phyloP scores from a whole-genome alignment of 345 rosid species.

The Eucalyptus sp. region DNA sequence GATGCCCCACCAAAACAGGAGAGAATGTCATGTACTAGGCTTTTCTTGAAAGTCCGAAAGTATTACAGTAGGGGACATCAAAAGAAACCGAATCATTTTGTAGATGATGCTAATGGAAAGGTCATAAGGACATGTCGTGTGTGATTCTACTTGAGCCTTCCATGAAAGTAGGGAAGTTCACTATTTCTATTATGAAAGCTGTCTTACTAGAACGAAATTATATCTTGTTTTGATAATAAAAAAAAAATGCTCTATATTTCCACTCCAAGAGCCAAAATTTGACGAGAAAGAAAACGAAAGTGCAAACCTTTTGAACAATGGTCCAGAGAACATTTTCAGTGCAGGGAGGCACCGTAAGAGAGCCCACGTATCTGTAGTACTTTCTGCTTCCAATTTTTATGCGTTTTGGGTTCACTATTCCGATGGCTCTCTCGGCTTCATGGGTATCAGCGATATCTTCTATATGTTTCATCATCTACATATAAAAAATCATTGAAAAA shows the following conservation, averaged over 20 bases:
- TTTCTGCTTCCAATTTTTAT: constrained; percentile 46
- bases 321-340: constrained; percentile 68
- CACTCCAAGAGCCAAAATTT: neutral
- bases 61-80: neutral
- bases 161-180: neutral
- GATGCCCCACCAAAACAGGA: neutral
- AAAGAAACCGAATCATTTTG: neutral
- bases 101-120: neutral
- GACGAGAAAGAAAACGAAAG: neutral
- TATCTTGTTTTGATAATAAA: neutral
- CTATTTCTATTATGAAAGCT: neutral
- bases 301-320: constrained; percentile 34
- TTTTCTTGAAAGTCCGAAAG: neutral
- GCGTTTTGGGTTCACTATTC: constrained; percentile 35
- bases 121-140: neutral
- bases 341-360: constrained; percentile 91
- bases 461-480: constrained; percentile 32
- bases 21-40: neutral
- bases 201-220: neutral
- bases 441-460: constrained; percentile 6
- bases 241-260: neutral
- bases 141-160: neutral
- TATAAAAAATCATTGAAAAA: neutral
- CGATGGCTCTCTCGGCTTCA: constrained; percentile 17
- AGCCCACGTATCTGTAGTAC: constrained; percentile 72